Conservation (phyloP, 2,329 filamentous ascomycete genomes). For the Amauroascus verrucosus region DNA sequence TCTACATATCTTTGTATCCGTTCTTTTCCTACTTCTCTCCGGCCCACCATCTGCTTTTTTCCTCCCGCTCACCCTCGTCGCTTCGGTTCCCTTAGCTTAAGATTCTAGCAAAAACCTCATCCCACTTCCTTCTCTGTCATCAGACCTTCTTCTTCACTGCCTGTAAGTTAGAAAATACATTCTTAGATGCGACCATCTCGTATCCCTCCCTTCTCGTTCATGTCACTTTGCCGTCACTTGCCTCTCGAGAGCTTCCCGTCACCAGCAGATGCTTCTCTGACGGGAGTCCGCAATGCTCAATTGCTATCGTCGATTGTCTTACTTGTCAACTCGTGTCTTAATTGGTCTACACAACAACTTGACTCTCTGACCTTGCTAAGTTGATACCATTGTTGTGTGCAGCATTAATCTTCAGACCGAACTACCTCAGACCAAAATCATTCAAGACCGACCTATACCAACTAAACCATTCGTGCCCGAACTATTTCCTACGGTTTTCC, state of each 20-base stretch:
- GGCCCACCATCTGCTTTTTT: not conserved
- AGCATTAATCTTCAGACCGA: conserved; percentile 5
- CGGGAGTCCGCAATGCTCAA: not conserved
- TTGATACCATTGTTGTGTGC: not conserved
- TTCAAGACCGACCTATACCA: not conserved
- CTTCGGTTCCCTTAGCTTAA: not conserved
- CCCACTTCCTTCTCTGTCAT: conserved; percentile 4
- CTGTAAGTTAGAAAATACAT: not conserved
- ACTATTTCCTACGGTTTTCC: not conserved
- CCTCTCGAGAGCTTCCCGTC: conserved; percentile 3
- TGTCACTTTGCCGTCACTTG: conserved; percentile 3
- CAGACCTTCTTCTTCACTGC: not conserved
- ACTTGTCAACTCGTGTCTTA: not conserved
- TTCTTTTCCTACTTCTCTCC: not conserved
- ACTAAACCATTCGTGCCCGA: not conserved
- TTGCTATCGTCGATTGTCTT: not conserved
- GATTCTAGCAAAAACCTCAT: conserved; percentile 3
- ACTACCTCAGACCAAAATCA: not conserved
- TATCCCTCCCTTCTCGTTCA: not conserved
- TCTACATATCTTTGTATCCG: not conserved
- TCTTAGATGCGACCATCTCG: not conserved
- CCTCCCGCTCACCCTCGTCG: conserved; percentile 4
- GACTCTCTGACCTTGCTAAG: not conserved
- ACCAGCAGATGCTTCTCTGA: not conserved
- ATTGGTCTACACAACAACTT: not conserved